Evolutionary conservation across 768 basidiomycete species (phyloP).

Genomic region (Kwoniella europaea): DNA sequence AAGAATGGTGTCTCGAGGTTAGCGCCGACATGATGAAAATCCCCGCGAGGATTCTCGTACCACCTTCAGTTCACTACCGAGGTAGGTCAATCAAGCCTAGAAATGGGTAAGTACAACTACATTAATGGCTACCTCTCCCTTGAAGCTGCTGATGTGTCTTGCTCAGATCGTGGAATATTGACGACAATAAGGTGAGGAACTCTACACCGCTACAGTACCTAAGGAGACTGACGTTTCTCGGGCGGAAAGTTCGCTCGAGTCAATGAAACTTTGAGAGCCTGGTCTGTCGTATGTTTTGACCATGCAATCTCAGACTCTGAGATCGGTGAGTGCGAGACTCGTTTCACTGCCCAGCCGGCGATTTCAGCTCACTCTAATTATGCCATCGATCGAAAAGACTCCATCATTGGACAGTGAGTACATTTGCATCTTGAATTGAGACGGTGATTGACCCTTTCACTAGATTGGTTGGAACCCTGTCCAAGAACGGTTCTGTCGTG

Average conservation of each 20-base stretch:
- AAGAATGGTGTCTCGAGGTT: constrained; percentile 52
- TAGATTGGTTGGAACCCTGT: constrained; percentile 21
- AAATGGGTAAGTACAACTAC: constrained; percentile 25
- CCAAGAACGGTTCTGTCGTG: constrained; percentile 33
- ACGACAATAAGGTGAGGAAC: constrained; percentile 38
- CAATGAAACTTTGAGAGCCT: constrained; percentile 33
- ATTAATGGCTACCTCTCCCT: too few species aligned
- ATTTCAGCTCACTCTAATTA: too few species aligned
- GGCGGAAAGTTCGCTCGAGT: constrained; percentile 21
- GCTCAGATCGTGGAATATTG: constrained; percentile 50
- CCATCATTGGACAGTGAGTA: not conserved
- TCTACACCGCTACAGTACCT: not conserved
- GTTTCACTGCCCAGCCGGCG: too few species aligned
- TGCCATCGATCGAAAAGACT: too few species aligned
- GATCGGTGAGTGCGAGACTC: constrained; percentile 27
- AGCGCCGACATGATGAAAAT: constrained; percentile 40
- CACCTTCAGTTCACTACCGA: constrained; percentile 48
- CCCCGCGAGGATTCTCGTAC: constrained; percentile 46
- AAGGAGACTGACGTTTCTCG: not conserved
- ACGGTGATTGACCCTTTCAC: not conserved
- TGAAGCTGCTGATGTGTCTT: not conserved
- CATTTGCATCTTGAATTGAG: not conserved
- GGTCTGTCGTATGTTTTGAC: constrained; percentile 48
- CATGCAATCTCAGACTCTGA: constrained; percentile 9
- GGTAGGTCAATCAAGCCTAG: constrained; percentile 26